Percentiles rank a stretch among this genome's conserved stretches.
These are phyloP conservation scores for Penicillium sp. DNA, from an alignment of 2,329 filamentous ascomycete genomes.

Conservation along the genomic window DNA sequence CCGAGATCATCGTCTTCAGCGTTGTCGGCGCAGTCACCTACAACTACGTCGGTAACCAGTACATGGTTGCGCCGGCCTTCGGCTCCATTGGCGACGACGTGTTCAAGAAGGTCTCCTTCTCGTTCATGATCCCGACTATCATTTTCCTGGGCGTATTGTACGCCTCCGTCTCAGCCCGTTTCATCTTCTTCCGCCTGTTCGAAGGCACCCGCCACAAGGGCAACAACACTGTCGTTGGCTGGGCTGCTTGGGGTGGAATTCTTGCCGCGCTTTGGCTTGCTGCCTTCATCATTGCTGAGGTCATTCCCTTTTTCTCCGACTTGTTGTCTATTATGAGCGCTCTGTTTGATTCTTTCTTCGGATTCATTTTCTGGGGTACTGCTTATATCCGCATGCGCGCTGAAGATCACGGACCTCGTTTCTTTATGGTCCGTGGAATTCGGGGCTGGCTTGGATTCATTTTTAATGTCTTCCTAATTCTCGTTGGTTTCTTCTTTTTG, in stretches of 20 bases:
- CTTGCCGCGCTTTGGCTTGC: constrained; percentile 66
- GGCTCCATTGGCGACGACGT: constrained; percentile 70
- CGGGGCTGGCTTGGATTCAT: constrained; percentile 44
- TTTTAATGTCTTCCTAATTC: constrained; percentile 71
- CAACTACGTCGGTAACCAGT: constrained; percentile 83
- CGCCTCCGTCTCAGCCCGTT: constrained; percentile 82
- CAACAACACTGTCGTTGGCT: constrained; percentile 77
- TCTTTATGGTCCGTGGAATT: constrained; percentile 42
- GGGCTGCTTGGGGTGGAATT: constrained; percentile 74
- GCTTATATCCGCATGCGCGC: constrained; percentile 47
- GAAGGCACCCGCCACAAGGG: constrained; percentile 74
- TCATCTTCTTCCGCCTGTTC: constrained; percentile 89
- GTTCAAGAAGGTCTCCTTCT: constrained; percentile 86
- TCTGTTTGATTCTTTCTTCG: constrained; percentile 75
- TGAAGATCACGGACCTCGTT: constrained; percentile 41
- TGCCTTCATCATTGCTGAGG: constrained; percentile 89
- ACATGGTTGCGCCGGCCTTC: constrained; percentile 84
- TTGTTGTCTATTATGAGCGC: constrained; percentile 59
- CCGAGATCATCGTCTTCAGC: constrained; percentile 81
- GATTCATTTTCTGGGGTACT: constrained; percentile 79
- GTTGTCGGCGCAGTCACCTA: constrained; percentile 79
- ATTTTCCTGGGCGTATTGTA: constrained; percentile 91
- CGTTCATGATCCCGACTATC: constrained; percentile 92
- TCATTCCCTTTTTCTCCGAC: constrained; percentile 90
- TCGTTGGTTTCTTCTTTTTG: constrained; percentile 76